These are phyloP conservation scores for Blastobotrys petasosporus DNA, from an alignment of 1,139 yeast species.

Conservation along the genomic window DNA sequence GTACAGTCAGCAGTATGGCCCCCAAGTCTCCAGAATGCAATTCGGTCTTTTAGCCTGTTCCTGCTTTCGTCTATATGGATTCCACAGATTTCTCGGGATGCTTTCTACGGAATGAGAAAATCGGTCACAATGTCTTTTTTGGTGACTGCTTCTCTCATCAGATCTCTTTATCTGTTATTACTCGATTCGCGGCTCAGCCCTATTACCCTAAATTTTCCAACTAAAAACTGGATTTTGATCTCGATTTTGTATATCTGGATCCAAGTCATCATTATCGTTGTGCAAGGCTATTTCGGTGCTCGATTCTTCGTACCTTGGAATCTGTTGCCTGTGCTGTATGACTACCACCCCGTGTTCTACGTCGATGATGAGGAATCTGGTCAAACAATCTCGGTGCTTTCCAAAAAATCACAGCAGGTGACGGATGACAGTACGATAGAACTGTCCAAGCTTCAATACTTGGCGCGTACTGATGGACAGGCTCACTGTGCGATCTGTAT, in stretches of 20 bases:
- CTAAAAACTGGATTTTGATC: too few relatives aligned
- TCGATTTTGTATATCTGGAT: conserved; percentile 43
- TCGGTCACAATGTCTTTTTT: conserved; percentile 69
- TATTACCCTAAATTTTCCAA: too few relatives aligned
- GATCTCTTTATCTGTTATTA: conserved; percentile 63
- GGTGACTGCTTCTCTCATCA: conserved; percentile 54
- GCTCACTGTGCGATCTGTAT: conserved; percentile 87
- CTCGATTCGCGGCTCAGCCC: conserved; percentile 29
- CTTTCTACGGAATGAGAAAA: conserved; percentile 58
- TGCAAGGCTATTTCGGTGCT: conserved; percentile 68
- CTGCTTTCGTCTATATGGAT: conserved; percentile 71
- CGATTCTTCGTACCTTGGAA: conserved; percentile 76
- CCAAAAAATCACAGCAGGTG: conserved; percentile 3
- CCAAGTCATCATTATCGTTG: conserved; percentile 50
- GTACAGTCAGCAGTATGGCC: conserved; percentile 64
- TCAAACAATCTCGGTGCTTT: background rate
- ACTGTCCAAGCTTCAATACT: too few relatives aligned
- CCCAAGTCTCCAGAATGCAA: conserved; percentile 43
- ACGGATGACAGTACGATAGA: too few relatives aligned
- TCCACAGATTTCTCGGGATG: conserved; percentile 84
- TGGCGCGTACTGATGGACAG: too few relatives aligned
- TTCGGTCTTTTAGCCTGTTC: conserved; percentile 52
- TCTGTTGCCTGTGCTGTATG: conserved; percentile 70
- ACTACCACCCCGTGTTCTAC: conserved; percentile 65
- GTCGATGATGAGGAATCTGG: conserved; percentile 61